Conservation (phyloP, 805 yeast genomes). For the Tetrapisispora fleetii region DNA sequence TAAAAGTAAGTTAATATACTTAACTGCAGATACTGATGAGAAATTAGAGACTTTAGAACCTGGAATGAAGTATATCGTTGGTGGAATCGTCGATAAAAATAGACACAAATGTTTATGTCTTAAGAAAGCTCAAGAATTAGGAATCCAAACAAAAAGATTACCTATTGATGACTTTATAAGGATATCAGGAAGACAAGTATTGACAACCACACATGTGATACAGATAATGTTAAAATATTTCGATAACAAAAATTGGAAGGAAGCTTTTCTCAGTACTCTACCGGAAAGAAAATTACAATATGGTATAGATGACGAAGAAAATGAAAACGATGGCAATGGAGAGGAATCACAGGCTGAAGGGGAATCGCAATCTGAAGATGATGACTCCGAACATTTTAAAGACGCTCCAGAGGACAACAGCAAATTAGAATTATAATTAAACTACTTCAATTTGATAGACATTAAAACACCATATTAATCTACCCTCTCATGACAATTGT, state of each 20-base stretch:
- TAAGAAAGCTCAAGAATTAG: conserved; percentile 67
- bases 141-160: conserved; percentile 62
- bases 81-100: conserved; percentile 95
- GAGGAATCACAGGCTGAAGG: neutral
- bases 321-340: neutral
- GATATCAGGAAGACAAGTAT: conserved; percentile 75
- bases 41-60: conserved; percentile 52
- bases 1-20: conserved; percentile 44
- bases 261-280: conserved; percentile 75
- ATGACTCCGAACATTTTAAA: neutral
- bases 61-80: conserved; percentile 73
- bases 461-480: neutral
- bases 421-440: neutral
- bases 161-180: conserved; percentile 83
- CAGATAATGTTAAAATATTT: conserved; percentile 76
- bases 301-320: neutral
- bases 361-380: neutral
- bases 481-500: neutral
- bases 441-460: neutral
- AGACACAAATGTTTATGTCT: conserved; percentile 73
- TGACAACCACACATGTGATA: conserved; percentile 93
- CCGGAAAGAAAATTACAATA: conserved; percentile 61
- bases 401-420: neutral
- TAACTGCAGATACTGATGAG: conserved; percentile 82
- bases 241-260: conserved; percentile 72